Evolutionary conservation across 169 alveolate genomes (phyloP).

Genomic region (Babesia ovata): DNA sequence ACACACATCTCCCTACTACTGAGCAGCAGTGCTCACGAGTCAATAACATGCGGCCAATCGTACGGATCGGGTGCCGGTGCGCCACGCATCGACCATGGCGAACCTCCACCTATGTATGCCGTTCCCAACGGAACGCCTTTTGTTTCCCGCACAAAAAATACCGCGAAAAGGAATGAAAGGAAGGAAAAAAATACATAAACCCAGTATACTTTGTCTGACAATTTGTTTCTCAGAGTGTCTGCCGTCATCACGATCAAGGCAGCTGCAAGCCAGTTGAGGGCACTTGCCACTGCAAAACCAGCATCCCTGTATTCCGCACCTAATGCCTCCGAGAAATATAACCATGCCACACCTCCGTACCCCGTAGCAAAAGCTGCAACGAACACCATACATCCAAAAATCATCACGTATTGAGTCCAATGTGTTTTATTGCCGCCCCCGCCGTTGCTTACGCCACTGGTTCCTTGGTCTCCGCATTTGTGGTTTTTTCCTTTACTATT

Average conservation of each 20-base stretch:
- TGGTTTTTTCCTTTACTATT: too few relatives aligned
- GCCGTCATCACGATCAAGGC: conserved; percentile 79
- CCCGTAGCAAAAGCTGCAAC: conserved; percentile 81
- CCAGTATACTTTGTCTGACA: conserved; percentile 64
- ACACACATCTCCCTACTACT: too few relatives aligned
- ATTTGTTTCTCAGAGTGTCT: conserved; percentile 58
- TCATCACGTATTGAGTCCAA: conserved; percentile 33
- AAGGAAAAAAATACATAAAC: conserved; percentile 69
- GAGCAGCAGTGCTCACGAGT: too few relatives aligned
- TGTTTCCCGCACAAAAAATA: conserved; percentile 84
- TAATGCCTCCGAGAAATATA: conserved; percentile 81
- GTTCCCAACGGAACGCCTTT: conserved; percentile 77
- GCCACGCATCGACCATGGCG: too few relatives aligned
- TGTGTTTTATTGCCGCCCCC: not conserved
- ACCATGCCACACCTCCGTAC: conserved; percentile 84
- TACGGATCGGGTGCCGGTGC: too few relatives aligned
- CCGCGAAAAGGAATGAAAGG: conserved; percentile 64
- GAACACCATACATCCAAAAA: conserved; percentile 71
- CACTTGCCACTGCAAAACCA: conserved; percentile 77
- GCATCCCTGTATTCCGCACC: conserved; percentile 82
- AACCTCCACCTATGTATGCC: conserved; percentile 39
- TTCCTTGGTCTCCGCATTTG: not conserved
- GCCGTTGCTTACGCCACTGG: not conserved
- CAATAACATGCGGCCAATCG: too few relatives aligned
- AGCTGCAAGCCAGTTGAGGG: conserved; percentile 80